Percentiles rank a stretch among this genome's conserved stretches.
These are phyloP conservation scores for Aechmea fasciata DNA, from an alignment of 176 grass and related monocot species.

Conservation along the genomic window DNA sequence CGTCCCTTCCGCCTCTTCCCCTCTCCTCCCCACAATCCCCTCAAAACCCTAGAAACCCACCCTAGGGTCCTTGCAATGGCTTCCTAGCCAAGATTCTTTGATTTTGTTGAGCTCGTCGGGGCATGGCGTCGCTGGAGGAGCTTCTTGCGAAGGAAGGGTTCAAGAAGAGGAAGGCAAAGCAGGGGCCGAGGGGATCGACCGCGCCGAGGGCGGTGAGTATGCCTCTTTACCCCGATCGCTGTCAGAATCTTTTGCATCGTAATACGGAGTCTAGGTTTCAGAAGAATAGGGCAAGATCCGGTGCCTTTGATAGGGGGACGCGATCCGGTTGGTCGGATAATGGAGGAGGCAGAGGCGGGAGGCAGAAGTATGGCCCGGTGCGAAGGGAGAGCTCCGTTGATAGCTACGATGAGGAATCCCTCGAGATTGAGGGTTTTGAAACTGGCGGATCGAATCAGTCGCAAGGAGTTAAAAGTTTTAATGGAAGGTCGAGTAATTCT, in stretches of 20 bases:
- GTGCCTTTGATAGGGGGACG: not conserved
- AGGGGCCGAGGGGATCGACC: no score
- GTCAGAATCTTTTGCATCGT: not conserved
- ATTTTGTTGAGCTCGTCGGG: not conserved
- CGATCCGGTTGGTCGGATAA: not conserved
- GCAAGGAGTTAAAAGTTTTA: not conserved
- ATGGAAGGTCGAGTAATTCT: not conserved
- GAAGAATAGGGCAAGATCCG: not conserved
- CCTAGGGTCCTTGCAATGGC: not conserved
- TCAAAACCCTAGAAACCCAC: not conserved
- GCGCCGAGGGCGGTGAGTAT: slow-evolving; percentile 3
- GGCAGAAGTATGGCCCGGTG: not conserved
- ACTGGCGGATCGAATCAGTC: not conserved
- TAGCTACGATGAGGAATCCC: not conserved
- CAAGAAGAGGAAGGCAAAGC: not conserved
- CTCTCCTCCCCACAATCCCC: not conserved
- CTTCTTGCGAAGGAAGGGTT: slow-evolving; percentile 8
- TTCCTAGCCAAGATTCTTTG: not conserved
- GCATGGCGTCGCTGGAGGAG: slow-evolving; percentile 9
- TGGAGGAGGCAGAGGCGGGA: not conserved
- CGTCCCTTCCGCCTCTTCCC: not conserved
- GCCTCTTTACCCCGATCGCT: not conserved
- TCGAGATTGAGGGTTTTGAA: not conserved
- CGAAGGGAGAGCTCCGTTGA: not conserved
- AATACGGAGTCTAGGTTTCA: not conserved